Percentiles rank a stretch among this genome's conserved stretches.
These are phyloP conservation scores for Apophysomyces variabilis DNA, from an alignment of 371 early-diverging fungal genomes.

Conservation along the genomic window DNA sequence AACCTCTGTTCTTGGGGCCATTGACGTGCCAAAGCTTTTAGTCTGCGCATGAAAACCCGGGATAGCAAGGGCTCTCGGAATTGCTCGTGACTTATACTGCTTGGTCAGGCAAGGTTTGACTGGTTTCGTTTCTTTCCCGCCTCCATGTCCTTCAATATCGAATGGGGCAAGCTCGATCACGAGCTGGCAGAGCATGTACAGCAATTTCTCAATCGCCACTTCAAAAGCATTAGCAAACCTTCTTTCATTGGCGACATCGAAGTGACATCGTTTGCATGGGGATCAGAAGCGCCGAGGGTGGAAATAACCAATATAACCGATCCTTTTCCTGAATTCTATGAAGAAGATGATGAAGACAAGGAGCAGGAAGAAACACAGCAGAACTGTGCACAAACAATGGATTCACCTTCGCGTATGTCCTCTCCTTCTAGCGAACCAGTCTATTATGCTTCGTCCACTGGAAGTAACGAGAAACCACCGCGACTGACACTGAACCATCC, in stretches of 20 bases:
- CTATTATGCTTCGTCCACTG: background rate
- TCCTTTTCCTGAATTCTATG: constrained; percentile 91
- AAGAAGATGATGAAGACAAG: constrained; percentile 35
- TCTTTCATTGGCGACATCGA: constrained; percentile 84
- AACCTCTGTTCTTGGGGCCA: background rate
- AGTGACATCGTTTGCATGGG: constrained; percentile 85
- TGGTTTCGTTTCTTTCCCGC: background rate
- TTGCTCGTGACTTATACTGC: background rate
- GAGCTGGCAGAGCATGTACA: constrained; percentile 75
- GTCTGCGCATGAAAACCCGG: background rate
- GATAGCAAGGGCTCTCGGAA: too few species aligned
- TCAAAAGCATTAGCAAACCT: constrained; percentile 74
- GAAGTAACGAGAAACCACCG: constrained; percentile 9
- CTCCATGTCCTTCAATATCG: constrained; percentile 85
- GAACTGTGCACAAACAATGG: background rate
- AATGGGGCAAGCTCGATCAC: constrained; percentile 84
- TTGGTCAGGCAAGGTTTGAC: background rate
- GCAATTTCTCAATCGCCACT: constrained; percentile 81
- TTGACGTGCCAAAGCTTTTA: background rate
- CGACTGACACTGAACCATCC: constrained; percentile 21
- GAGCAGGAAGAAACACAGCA: constrained; percentile 15
- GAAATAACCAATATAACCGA: constrained; percentile 84
- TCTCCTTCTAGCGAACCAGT: constrained; percentile 20
- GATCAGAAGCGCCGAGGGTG: constrained; percentile 80
- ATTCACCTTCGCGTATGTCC: background rate